These are phyloP conservation scores for Anisogramma anomala DNA, from an alignment of 2,329 filamentous ascomycete genomes.

Conservation along the genomic window DNA sequence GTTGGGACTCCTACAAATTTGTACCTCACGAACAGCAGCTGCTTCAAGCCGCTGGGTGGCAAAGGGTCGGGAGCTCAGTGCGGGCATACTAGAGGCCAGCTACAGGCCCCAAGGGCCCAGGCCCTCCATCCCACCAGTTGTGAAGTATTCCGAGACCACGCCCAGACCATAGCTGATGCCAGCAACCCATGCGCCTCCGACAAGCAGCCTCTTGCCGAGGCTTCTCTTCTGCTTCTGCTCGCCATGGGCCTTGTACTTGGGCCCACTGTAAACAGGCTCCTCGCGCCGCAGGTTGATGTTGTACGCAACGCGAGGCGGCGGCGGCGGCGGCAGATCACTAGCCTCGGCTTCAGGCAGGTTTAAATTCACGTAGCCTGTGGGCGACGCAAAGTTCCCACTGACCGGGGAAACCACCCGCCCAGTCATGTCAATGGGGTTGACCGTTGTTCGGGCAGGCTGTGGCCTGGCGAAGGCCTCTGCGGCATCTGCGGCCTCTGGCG, in stretches of 20 bases:
- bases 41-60: too few relatives aligned
- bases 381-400: slow-evolving; percentile 49
- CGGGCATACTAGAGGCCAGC: not conserved
- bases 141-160: slow-evolving; percentile 46
- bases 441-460: slow-evolving; percentile 10
- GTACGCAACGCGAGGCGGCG: slow-evolving; percentile 26
- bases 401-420: slow-evolving; percentile 29
- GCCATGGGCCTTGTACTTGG: slow-evolving; percentile 13
- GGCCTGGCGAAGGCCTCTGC: not conserved
- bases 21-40: too few relatives aligned
- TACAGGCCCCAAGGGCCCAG: slow-evolving; percentile 22
- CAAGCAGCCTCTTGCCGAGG: slow-evolving; percentile 35
- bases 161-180: slow-evolving; percentile 47
- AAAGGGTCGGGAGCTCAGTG: too few relatives aligned
- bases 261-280: slow-evolving; percentile 36
- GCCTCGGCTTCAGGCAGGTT: slow-evolving; percentile 22
- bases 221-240: slow-evolving; percentile 24
- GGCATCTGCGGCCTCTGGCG: slow-evolving; percentile 10
- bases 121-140: slow-evolving; percentile 34
- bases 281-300: slow-evolving; percentile 34
- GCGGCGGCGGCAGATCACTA: slow-evolving; percentile 22
- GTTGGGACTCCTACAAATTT: not conserved
- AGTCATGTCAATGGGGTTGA: slow-evolving; percentile 52
- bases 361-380: slow-evolving; percentile 55
- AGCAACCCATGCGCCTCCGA: slow-evolving; percentile 43